Evolutionary conservation across 768 basidiomycete genomes (phyloP), one percentile per base, ranked within the genome.

Genomic region (Auriscalpium microsporum): DNA sequence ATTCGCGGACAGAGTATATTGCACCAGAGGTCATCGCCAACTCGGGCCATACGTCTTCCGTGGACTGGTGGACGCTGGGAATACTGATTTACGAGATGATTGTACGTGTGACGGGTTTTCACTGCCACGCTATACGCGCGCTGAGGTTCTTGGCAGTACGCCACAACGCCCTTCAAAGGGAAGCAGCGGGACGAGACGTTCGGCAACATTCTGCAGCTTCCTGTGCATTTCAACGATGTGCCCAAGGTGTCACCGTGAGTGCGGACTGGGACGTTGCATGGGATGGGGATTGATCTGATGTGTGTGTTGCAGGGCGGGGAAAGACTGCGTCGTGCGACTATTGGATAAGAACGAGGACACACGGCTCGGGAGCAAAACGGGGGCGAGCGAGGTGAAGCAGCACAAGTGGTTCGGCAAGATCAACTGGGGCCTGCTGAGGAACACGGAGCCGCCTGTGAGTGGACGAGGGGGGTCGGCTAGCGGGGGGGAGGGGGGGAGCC

Each of bases 51-150:
- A 96, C 94, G 38, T 93, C 93, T 58, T 94, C 95, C 13, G 96
- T 99, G 51, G 96, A 99, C 73, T 99, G 95, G 95, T 94, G 92
- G 96, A 98, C 96, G 35, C 76, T 97, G 50, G 96, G 96, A 40
- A 97, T 98, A 65, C 82, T 99, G 65, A 91, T 98, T 65, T 96
- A 94, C 75, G 96, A 99, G 75, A 96, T 96, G 92, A 93, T 94
- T 72, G 90, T 93, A 78, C 79, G 90, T 83, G 58, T 71, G 60
- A 21, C 21, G 21, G 21, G 21, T 21, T 21, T 45, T 10, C 13
- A n/a, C 16, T 50, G 42, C 5, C 14, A 35, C 16, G 14, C 34
- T 17, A 48, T 46, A 58, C 63, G 59, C 63, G 51, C 72, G 23
- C 34, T 42, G 33, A 33, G 11, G 16, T 48, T 34, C 14, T 28